phyloP scores from a whole-genome alignment of 768 basidiomycete genomes.

The Termitomyces sp. region DNA sequence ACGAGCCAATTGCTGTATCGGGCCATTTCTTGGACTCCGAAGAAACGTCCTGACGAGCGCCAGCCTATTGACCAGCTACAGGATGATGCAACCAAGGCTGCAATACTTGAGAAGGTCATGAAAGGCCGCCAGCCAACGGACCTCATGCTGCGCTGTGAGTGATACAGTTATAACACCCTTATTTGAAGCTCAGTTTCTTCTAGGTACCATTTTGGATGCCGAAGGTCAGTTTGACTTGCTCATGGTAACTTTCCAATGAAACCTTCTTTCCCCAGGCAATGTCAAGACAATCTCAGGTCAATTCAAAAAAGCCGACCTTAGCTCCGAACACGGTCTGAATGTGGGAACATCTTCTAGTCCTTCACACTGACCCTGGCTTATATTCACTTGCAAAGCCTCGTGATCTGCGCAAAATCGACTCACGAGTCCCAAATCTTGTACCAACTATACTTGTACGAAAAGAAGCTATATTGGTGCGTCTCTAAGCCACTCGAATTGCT shows the following conservation, averaged over 20 bases:
- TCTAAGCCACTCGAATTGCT: neutral
- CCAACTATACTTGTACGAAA: conserved; percentile 90
- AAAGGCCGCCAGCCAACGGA: conserved; percentile 87
- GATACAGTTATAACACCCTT: conserved; percentile 12
- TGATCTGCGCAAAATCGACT: conserved; percentile 96
- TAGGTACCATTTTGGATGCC: conserved; percentile 86
- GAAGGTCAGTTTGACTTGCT: conserved; percentile 50
- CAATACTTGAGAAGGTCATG: conserved; percentile 82
- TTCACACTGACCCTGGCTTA: conserved; percentile 20
- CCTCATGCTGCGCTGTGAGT: conserved; percentile 88
- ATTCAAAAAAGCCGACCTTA: conserved; percentile 89
- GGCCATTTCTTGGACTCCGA: conserved; percentile 35
- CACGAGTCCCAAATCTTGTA: conserved; percentile 88
- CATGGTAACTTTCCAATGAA: conserved; percentile 4
- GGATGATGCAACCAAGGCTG: conserved; percentile 70
- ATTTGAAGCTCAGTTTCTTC: conserved; percentile 12
- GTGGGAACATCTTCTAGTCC: conserved; percentile 46
- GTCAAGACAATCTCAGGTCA: conserved; percentile 87
- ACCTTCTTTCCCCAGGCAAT: conserved; percentile 49
- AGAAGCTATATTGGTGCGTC: conserved; percentile 80
- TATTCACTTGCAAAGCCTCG: conserved; percentile 59
- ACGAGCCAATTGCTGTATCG: conserved; percentile 9
- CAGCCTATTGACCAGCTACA: conserved; percentile 38
- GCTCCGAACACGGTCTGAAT: conserved; percentile 84
- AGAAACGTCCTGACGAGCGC: conserved; percentile 31